Base-by-base conservation (phyloP, 306 rosid species). In the Sesbania bispinosa region DNA sequence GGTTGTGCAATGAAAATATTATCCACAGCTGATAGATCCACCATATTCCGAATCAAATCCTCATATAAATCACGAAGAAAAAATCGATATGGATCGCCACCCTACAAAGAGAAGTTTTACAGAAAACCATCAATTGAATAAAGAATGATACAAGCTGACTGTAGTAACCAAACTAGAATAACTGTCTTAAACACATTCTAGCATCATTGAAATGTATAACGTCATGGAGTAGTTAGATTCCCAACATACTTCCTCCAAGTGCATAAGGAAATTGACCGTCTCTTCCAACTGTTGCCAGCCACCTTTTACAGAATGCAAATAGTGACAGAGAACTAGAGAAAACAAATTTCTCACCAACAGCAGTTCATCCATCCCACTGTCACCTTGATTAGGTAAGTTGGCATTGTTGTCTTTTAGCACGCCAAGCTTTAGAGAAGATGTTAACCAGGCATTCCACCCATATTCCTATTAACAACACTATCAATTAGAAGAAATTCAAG, bases 201-300 rank as follows among this genome's bases (percentile, higher is more conserved):
- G 58, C 52, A 78, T 24, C 33, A 72, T n/a, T 41, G 36, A 69
- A 82, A 72, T 29, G n/a, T n/a, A 62, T 6, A 52, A 64, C 2
- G 13, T 58, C 76, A 71, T 59, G 15, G 16, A 42, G 57, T 46
- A 52, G 69, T 30, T 55, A 35, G 64, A 77, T 71, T 70, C 50
- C 81, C 52, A 60, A 80, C 96, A 33, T 90, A 94, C 98, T 47
- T 84, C 83, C 74, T 87, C 90, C 71, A 73, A 79, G 64, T 85
- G 86, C 87, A 82, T 75, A 47, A 82, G 81, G 77, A 94, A 89
- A 76, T 84, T 90, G 69, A 81, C 81, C 0, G 97, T 90, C 81
- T 94, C 97, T 79, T 94, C 97, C 80, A 94, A 81, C 62, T 87
- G 97, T 77, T 94, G 95, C 98, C 98, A 94, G 71, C 98, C 98